Percentiles rank a stretch among this genome's conserved stretches.
These are phyloP conservation scores for Apiosordaria backusii DNA, from an alignment of 495 filamentous ascomycete species.

Conservation along the genomic window DNA sequence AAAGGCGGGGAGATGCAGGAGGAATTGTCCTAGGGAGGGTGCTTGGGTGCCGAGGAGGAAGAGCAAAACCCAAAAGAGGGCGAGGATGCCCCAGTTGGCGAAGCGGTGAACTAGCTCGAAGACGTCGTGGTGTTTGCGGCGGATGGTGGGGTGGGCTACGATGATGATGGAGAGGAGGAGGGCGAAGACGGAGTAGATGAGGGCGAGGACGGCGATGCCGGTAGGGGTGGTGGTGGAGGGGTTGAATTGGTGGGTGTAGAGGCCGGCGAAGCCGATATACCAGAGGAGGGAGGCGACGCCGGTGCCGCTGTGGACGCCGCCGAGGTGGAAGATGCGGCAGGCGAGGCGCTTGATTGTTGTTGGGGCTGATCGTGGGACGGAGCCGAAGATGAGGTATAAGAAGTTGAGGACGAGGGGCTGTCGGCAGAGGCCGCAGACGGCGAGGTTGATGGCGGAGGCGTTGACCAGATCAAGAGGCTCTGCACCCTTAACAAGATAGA, in stretches of 20 bases:
- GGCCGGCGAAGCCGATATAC: constrained; percentile 54
- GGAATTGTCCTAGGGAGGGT: constrained; percentile 35
- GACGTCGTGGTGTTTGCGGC: constrained; percentile 53
- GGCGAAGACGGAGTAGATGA: constrained; percentile 39
- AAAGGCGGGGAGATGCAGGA: constrained; percentile 59
- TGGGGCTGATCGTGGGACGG: constrained; percentile 57
- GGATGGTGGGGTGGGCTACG: constrained; percentile 50
- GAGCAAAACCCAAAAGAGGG: constrained; percentile 60
- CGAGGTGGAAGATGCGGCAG: constrained; percentile 72
- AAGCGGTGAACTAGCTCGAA: constrained; percentile 67
- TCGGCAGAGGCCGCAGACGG: constrained; percentile 56
- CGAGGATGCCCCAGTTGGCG: constrained; percentile 59
- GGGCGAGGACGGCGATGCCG: constrained; percentile 17
- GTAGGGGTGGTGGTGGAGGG: constrained; percentile 9
- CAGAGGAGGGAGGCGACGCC: constrained; percentile 65
- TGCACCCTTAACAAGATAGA: constrained; percentile 26
- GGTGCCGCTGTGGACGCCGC: constrained; percentile 70
- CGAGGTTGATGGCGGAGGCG: constrained; percentile 45
- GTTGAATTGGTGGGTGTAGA: constrained; percentile 46
- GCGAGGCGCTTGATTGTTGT: constrained; percentile 59
- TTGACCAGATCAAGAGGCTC: constrained; percentile 30
- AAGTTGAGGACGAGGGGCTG: constrained; percentile 72
- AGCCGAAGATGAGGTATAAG: constrained; percentile 58
- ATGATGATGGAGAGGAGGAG: constrained; percentile 41
- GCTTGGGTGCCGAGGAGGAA: constrained; percentile 44